These are phyloP conservation scores for Mycocentrospora acerina DNA, from an alignment of 2,329 filamentous ascomycete genomes.

Conservation along the genomic window DNA sequence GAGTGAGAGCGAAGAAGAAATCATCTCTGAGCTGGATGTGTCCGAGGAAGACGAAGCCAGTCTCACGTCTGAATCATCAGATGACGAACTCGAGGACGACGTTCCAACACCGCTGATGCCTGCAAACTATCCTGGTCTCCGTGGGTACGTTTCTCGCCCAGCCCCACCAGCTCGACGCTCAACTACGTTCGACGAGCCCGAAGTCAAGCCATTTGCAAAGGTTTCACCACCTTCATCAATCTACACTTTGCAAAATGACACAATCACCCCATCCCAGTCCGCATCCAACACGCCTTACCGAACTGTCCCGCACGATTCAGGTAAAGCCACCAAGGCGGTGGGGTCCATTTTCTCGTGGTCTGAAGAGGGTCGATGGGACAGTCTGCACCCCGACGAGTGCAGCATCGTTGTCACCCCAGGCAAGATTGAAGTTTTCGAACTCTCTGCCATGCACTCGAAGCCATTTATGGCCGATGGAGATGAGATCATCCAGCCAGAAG, in stretches of 20 bases:
- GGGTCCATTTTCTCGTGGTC: constrained; percentile 66
- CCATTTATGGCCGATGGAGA: constrained; percentile 43
- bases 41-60: constrained; percentile 48
- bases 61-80: constrained; percentile 53
- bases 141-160: constrained; percentile 16
- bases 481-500: constrained; percentile 38
- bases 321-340: constrained; percentile 56
- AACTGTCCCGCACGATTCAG: constrained; percentile 52
- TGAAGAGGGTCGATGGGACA: constrained; percentile 60
- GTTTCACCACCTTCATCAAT: constrained; percentile 44
- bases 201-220: constrained; percentile 43
- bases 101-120: constrained; percentile 43
- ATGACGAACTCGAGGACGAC: constrained; percentile 58
- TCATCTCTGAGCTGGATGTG: too few relatives aligned
- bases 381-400: constrained; percentile 63
- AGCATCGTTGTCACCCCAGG: constrained; percentile 64
- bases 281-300: constrained; percentile 74
- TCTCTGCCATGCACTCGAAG: constrained; percentile 51
- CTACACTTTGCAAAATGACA: constrained; percentile 48
- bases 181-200: constrained; percentile 10
- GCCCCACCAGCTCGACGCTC: constrained; percentile 10
- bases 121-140: constrained; percentile 20
- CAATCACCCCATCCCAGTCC: constrained; percentile 76
- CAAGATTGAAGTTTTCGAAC: constrained; percentile 64
- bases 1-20: constrained; percentile 53